These are phyloP conservation scores for Conticribra weissflogii DNA, from an alignment of 108 stramenopile genomes.

Conservation along the genomic window DNA sequence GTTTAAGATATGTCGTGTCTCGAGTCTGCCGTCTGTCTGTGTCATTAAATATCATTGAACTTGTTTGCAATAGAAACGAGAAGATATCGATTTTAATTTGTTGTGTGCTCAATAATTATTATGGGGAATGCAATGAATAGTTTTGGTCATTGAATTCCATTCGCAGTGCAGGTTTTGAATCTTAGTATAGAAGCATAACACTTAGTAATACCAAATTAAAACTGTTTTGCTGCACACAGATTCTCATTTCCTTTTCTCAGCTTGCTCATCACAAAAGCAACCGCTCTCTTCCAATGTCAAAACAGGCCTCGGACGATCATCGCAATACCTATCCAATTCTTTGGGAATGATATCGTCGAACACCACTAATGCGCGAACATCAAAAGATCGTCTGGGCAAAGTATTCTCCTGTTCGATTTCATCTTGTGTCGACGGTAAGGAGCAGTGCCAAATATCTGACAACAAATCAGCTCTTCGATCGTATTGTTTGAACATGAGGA, in stretches of 20 bases:
- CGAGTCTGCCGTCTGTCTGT: no score
- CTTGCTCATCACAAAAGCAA: constrained; percentile 66
- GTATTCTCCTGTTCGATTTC: neutral
- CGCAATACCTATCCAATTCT: constrained; percentile 44
- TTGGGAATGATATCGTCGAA: constrained; percentile 51
- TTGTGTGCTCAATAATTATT: no score
- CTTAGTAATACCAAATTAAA: no score
- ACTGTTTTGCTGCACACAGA: no score
- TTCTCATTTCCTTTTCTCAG: constrained; percentile 16
- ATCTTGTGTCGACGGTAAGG: constrained; percentile 12
- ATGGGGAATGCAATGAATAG: no score
- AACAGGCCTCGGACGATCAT: constrained; percentile 31
- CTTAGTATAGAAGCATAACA: no score
- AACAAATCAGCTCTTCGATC: constrained; percentile 40
- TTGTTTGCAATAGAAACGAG: no score
- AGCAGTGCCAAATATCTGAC: constrained; percentile 68
- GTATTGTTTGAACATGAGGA: constrained; percentile 62
- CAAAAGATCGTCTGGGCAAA: constrained; percentile 57
- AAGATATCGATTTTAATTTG: no score
- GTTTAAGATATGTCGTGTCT: no score
- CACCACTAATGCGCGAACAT: constrained; percentile 55
- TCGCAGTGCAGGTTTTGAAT: no score
- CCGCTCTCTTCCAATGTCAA: constrained; percentile 58
- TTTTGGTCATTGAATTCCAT: no score
- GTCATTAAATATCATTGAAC: no score